phyloP scores from a whole-genome alignment of 441 rosid species.

The Jatropha podagrica region DNA sequence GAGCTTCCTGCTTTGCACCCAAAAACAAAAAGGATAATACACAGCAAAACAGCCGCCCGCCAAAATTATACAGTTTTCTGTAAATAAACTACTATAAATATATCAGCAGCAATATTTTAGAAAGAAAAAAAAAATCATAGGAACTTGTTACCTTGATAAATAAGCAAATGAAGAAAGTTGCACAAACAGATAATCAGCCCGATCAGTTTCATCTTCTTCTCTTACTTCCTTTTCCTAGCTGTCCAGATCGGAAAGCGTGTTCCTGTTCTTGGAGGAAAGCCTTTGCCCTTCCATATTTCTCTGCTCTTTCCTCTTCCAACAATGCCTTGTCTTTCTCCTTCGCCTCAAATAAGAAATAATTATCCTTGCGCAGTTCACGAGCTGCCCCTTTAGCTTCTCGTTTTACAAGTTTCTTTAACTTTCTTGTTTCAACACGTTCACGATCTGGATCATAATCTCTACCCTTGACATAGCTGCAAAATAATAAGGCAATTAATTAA shows the following conservation, averaged over 20 bases:
- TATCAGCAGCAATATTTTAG: not conserved
- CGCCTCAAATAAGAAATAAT: constrained; percentile 55
- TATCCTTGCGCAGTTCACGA: constrained; percentile 86
- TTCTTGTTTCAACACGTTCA: constrained; percentile 57
- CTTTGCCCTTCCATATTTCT: constrained; percentile 59
- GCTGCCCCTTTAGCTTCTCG: constrained; percentile 67
- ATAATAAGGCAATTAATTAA: constrained; percentile 20
- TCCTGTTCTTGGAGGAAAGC: constrained; percentile 95
- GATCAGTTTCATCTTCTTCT: constrained; percentile 49
- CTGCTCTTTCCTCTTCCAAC: constrained; percentile 57
- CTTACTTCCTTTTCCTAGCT: constrained; percentile 77
- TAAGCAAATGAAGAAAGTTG: not conserved
- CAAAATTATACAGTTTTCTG: not conserved
- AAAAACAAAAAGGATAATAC: not conserved
- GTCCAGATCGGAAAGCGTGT: constrained; percentile 82
- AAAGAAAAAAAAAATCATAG: no score
- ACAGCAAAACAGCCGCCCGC: constrained; percentile 1
- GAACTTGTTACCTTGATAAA: not conserved
- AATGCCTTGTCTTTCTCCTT: constrained; percentile 54
- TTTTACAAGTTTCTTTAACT: constrained; percentile 52
- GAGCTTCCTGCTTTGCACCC: constrained; percentile 3
- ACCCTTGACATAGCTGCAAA: constrained; percentile 77
- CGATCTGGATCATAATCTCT: constrained; percentile 95
- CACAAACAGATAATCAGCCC: not conserved
- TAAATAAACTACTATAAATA: not conserved